Percentiles rank a stretch among this genome's conserved stretches.
These are phyloP conservation scores for Lactarius sp. DNA, from an alignment of 768 basidiomycete species.

Conservation along the genomic window DNA sequence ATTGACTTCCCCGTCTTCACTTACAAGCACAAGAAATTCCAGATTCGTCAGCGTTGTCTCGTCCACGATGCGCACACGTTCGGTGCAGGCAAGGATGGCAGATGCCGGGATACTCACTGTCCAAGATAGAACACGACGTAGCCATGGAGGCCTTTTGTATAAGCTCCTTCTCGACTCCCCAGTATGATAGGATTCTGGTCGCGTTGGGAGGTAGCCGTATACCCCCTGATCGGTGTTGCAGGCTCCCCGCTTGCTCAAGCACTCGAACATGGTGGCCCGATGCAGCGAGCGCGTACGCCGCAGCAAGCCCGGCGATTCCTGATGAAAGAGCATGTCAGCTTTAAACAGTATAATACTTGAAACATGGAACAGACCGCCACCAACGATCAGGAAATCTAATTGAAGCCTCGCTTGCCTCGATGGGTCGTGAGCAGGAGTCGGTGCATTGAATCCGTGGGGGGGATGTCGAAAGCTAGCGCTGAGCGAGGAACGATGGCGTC, in stretches of 20 bases:
- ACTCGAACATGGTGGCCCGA: slow-evolving; percentile 24
- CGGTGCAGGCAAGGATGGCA: neutral
- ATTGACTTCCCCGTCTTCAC: slow-evolving; percentile 22
- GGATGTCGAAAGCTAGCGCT: neutral
- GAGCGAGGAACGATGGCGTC: neutral
- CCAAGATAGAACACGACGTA: slow-evolving; percentile 11
- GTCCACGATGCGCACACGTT: no score
- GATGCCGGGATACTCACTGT: slow-evolving; percentile 18
- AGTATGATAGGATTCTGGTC: slow-evolving; percentile 22
- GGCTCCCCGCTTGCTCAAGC: slow-evolving; percentile 10
- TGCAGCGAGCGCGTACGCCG: slow-evolving; percentile 22
- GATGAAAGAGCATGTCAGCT: neutral
- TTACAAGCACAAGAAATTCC: slow-evolving; percentile 6
- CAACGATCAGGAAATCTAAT: slow-evolving; percentile 24
- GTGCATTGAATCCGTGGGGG: neutral
- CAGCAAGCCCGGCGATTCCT: slow-evolving; percentile 25
- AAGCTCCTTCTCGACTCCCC: slow-evolving; percentile 25
- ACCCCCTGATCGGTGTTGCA: slow-evolving; percentile 14
- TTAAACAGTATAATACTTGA: neutral
- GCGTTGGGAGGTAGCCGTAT: slow-evolving; percentile 22
- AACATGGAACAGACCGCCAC: slow-evolving; percentile 19
- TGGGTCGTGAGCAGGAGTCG: neutral
- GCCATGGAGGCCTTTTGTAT: slow-evolving; percentile 3
- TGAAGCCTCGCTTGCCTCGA: slow-evolving; percentile 14
- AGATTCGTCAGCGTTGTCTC: neutral